These are phyloP conservation scores for Dicorynia guianensis DNA, from an alignment of 306 rosid genomes.

Conservation along the genomic window DNA sequence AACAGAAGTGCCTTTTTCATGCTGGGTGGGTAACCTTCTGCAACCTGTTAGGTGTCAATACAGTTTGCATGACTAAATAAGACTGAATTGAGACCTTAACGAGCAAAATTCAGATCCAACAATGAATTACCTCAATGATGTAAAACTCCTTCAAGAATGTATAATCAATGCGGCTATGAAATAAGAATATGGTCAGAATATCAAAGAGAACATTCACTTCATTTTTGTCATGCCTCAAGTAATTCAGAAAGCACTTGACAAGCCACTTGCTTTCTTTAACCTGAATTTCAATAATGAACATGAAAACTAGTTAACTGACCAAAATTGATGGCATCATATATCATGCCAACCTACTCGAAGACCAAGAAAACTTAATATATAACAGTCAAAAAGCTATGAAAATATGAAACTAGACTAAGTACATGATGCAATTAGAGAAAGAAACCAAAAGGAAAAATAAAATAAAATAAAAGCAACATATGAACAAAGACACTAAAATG, in stretches of 20 bases:
- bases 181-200: conserved; percentile 90
- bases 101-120: conserved; percentile 23
- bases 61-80: conserved; percentile 21
- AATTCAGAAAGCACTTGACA: conserved; percentile 96
- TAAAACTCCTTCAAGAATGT: conserved; percentile 98
- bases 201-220: conserved; percentile 99
- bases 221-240: conserved; percentile 84
- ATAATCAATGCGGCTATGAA: conserved; percentile 89
- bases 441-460: not conserved
- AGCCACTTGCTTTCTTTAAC: conserved; percentile 99
- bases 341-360: conserved; percentile 4
- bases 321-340: not conserved
- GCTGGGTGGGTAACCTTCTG: conserved; percentile 86
- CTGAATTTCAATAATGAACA: conserved; percentile 55
- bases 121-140: conserved; percentile 82
- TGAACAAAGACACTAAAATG: not conserved
- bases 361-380: not conserved
- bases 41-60: conserved; percentile 69
- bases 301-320: conserved; percentile 26
- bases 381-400: not conserved
- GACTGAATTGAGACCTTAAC: conserved; percentile 21
- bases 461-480: conserved; percentile 1
- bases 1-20: conserved; percentile 81
- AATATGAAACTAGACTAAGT: conserved; percentile 1
- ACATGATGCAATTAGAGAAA: conserved; percentile 14